A percentile compares a stretch with the other conserved stretches of the same genome.
These are phyloP conservation scores for Fusarium robinianum DNA, from an alignment of 2,329 filamentous ascomycete genomes.

Conservation along the genomic window DNA sequence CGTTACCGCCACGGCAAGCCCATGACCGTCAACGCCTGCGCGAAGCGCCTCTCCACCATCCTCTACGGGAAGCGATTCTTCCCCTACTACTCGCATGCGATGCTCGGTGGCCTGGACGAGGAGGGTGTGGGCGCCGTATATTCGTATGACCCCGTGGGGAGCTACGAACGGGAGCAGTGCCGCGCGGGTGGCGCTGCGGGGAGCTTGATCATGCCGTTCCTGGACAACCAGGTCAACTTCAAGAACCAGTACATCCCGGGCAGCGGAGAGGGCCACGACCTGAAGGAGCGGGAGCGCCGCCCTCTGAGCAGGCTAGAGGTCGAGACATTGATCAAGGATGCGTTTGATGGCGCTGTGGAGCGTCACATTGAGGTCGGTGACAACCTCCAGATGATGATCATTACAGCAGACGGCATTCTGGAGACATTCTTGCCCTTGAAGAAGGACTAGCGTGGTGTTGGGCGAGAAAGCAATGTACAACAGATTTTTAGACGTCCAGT, in stretches of 20 bases:
- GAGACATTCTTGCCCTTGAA: conserved; percentile 85
- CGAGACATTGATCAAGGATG: conserved; percentile 90
- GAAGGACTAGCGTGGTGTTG: conserved; percentile 68
- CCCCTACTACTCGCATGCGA: conserved; percentile 96
- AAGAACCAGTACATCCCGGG: conserved; percentile 97
- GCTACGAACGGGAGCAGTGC: conserved; percentile 96
- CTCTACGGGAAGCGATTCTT: conserved; percentile 98
- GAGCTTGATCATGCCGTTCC: conserved; percentile 96
- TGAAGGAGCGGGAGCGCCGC: conserved; percentile 71
- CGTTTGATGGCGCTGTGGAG: conserved; percentile 97
- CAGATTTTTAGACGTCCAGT: conserved; percentile 35
- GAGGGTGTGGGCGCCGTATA: conserved; percentile 93
- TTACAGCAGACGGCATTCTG: conserved; percentile 85
- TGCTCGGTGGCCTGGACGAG: conserved; percentile 92
- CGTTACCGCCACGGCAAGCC: conserved; percentile 96
- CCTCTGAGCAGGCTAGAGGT: conserved; percentile 75
- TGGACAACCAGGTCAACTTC: conserved; percentile 99
- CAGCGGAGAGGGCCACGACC: conserved; percentile 79
- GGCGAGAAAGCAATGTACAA: conserved; percentile 39
- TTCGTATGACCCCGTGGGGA: conserved; percentile 96
- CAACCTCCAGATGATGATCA: conserved; percentile 91
- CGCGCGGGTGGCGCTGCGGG: conserved; percentile 89
- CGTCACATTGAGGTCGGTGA: conserved; percentile 99
- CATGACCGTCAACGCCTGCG: conserved; percentile 92
- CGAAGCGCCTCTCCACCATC: conserved; percentile 91